Conservation (phyloP, 257 asterid species). For the Przewalskia tangutica region DNA sequence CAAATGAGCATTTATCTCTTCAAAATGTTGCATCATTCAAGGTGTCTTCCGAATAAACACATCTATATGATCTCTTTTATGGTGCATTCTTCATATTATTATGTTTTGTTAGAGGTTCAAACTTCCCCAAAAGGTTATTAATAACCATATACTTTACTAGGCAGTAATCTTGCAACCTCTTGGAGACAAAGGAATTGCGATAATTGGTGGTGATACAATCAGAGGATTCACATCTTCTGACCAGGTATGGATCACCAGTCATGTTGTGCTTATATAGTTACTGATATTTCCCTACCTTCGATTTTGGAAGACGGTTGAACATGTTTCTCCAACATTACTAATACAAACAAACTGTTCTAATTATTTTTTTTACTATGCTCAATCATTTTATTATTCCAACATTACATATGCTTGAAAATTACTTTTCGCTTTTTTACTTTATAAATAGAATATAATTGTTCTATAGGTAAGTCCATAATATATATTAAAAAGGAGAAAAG, state of each 20-base stretch:
- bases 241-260: slow-evolving; percentile 39
- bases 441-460: too few species aligned
- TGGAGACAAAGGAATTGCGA: slow-evolving; percentile 71
- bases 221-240: slow-evolving; percentile 87
- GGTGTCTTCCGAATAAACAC: background rate
- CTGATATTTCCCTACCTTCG: background rate
- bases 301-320: background rate
- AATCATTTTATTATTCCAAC: too few species aligned
- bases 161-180: slow-evolving; percentile 94
- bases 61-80: background rate
- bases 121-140: slow-evolving; percentile 1
- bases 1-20: background rate
- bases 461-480: too few species aligned
- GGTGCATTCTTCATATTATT: background rate
- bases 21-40: background rate
- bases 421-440: too few species aligned
- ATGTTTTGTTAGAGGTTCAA: background rate
- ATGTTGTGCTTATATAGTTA: background rate
- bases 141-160: slow-evolving; percentile 26
- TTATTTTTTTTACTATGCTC: too few species aligned
- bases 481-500: too few species aligned
- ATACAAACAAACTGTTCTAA: too few species aligned
- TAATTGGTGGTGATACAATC: slow-evolving; percentile 81
- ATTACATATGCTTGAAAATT: too few species aligned
- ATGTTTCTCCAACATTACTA: too few species aligned